Percentiles rank a stretch among this genome's conserved stretches.
Evolutionary conservation across 2,329 filamentous ascomycete genomes (phyloP).

Genomic region (Stemphylium lycopersici): DNA sequence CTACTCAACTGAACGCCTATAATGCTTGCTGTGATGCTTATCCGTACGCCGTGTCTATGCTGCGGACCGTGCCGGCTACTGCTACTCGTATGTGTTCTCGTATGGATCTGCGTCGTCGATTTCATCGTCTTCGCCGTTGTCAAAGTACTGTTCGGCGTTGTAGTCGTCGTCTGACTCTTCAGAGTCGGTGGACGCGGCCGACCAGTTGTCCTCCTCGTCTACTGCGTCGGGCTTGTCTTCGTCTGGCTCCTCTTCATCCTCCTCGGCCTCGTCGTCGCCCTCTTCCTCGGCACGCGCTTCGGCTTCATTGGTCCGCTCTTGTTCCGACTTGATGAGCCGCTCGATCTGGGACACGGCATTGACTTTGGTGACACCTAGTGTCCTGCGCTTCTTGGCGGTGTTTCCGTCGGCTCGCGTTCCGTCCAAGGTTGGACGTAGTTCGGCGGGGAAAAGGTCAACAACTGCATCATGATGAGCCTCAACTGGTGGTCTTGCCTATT

Average conservation of each 20-base stretch:
- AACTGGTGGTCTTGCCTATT: not conserved
- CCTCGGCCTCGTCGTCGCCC: conserved; percentile 52
- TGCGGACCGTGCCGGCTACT: not conserved
- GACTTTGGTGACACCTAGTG: conserved; percentile 42
- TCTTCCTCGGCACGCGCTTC: conserved; percentile 53
- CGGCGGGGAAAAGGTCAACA: conserved; percentile 63
- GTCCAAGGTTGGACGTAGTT: conserved; percentile 63
- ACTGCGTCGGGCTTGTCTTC: conserved; percentile 60
- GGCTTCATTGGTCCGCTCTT: conserved; percentile 52
- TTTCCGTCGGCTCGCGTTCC: conserved; percentile 27
- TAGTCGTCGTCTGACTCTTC: conserved; percentile 71
- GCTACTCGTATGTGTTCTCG: conserved; percentile 45
- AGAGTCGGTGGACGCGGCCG: conserved; percentile 62
- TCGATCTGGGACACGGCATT: conserved; percentile 41
- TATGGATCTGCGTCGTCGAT: conserved; percentile 47
- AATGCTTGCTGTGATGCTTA: conserved; percentile 5
- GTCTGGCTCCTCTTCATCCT: conserved; percentile 55
- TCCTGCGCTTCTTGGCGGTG: conserved; percentile 40
- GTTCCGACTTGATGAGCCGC: conserved; percentile 53
- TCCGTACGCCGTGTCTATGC: not conserved
- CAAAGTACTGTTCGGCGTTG: conserved; percentile 64
- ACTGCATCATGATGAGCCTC: conserved; percentile 48
- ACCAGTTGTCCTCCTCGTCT: conserved; percentile 63
- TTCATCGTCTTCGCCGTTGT: conserved; percentile 58
- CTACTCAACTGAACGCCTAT: conserved; percentile 24